Base-by-base conservation (phyloP, 2,329 filamentous ascomycete species). In the Claviceps maximensis region DNA sequence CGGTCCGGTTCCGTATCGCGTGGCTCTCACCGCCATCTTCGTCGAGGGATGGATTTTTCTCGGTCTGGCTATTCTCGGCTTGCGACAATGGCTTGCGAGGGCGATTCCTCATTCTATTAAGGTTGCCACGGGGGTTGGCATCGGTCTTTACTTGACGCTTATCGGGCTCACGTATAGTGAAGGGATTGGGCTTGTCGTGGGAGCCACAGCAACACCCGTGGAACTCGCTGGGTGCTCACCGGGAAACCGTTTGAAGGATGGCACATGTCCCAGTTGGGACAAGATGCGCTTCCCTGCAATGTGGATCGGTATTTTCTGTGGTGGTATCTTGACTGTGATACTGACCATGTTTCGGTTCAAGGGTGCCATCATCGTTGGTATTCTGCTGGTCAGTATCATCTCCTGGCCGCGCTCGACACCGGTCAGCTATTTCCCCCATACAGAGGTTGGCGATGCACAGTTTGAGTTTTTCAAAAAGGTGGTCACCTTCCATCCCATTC, bases 401-500 rank as follows among this genome's bases (percentile, higher is more conserved):
- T 94, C 87, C 9, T 95, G 89, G 89, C 89, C 89, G 0, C 80
- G 89, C 25, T 71, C 74, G 19, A 91, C 88, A 0, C 66, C 77
- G 0, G 83, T 94, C 53, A 91, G 88, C 6, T 89, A 86, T 67
- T 94, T 95, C 70, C 87, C 89, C 0, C 75, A 90, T 61, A 87
- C 80, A 0, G 59, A 74, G 0, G 66, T 83, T 2, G 89, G 89
- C 42, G 74, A 90, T 65, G 76, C 76, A 61, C 73, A 73, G 42
- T 95, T 94, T 67, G 75, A 90, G 61, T 95, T 94, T 69, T 95
- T 95, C 78, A 89, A 87, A 67, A 78, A 89, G 65, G 87, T 95
- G 2, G 88, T 91, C 44, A 82, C 83, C 25, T 93, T 95, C 73
- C 87, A 91, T 63, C 78, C 81, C 6, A 94, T 95, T 63, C 65